Evolutionary conservation across 257 asterid genomes (phyloP).

Genomic region (Solanum acaule): DNA sequence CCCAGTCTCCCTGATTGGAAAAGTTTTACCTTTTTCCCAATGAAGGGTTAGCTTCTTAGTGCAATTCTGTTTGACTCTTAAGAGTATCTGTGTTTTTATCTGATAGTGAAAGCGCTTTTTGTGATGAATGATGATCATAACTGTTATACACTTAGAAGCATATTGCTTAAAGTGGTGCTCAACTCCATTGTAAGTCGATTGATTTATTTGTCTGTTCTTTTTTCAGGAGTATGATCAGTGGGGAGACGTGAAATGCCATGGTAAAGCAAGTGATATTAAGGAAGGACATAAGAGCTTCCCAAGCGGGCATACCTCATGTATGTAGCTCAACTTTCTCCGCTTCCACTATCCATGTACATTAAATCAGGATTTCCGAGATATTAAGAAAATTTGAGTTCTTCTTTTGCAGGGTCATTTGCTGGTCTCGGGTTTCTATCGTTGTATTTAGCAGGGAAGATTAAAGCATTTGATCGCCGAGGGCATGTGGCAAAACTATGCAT

Average conservation of each 20-base stretch:
- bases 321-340: background rate
- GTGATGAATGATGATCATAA: background rate
- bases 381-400: background rate
- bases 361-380: background rate
- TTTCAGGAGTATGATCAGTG: constrained; percentile 42
- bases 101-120: background rate
- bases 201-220: background rate
- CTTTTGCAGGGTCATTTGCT: constrained; percentile 78
- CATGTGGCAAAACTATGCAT: constrained; percentile 75
- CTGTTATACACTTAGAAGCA: background rate
- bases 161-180: background rate
- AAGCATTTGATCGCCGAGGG: constrained; percentile 68
- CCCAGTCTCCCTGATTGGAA: too few relatives aligned
- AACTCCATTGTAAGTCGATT: background rate
- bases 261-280: constrained; percentile 47
- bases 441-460: constrained; percentile 68
- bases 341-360: background rate
- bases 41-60: background rate
- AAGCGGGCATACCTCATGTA: constrained; percentile 86
- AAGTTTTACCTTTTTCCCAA: background rate
- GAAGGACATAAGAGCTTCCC: constrained; percentile 97
- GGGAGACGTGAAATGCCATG: constrained; percentile 73
- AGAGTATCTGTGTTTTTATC: background rate
- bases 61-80: background rate
- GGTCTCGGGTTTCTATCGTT: constrained; percentile 76